A percentile compares a stretch with the other conserved stretches of the same genome.
These are phyloP conservation scores for Irpex rosettiformis DNA, from an alignment of 1,284 basidiomycete genomes.

Conservation along the genomic window DNA sequence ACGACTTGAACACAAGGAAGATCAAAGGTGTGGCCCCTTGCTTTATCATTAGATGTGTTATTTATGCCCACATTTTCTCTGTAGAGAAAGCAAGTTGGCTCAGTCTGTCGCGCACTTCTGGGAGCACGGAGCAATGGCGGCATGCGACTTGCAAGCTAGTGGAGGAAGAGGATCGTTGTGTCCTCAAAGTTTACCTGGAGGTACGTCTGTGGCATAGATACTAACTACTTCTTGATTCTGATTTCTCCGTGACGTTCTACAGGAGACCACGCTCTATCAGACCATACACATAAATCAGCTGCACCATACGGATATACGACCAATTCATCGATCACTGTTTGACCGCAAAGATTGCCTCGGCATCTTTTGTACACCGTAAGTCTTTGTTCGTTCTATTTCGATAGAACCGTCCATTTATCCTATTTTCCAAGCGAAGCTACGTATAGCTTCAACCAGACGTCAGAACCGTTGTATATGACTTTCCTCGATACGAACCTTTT, in stretches of 20 bases:
- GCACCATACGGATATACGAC: slow-evolving; percentile 71
- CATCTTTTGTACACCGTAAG: slow-evolving; percentile 60
- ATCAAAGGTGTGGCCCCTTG: slow-evolving; percentile 50
- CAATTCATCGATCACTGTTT: slow-evolving; percentile 67
- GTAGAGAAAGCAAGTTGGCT: slow-evolving; percentile 75
- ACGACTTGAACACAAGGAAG: slow-evolving; percentile 43
- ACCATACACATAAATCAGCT: slow-evolving; percentile 69
- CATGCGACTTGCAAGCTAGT: slow-evolving; percentile 64
- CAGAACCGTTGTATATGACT: slow-evolving; percentile 69
- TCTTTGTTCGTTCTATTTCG: background rate
- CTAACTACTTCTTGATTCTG: background rate
- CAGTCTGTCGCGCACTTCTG: slow-evolving; percentile 47
- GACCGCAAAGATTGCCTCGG: slow-evolving; percentile 67
- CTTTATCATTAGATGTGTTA: background rate
- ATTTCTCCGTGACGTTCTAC: slow-evolving; percentile 16
- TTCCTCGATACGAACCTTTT: slow-evolving; percentile 58
- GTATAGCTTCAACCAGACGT: slow-evolving; percentile 42
- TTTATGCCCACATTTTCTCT: background rate
- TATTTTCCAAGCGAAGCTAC: background rate
- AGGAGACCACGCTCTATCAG: slow-evolving; percentile 71
- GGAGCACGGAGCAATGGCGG: slow-evolving; percentile 61
- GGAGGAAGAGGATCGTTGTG: slow-evolving; percentile 63
- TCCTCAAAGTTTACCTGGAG: slow-evolving; percentile 70
- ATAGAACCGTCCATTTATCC: slow-evolving; percentile 54
- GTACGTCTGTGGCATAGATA: slow-evolving; percentile 35